A percentile compares a stretch with the other conserved stretches of the same genome.
These are phyloP conservation scores for Colletotrichum sp. DNA, from an alignment of 2,329 filamentous ascomycete species.

Conservation along the genomic window DNA sequence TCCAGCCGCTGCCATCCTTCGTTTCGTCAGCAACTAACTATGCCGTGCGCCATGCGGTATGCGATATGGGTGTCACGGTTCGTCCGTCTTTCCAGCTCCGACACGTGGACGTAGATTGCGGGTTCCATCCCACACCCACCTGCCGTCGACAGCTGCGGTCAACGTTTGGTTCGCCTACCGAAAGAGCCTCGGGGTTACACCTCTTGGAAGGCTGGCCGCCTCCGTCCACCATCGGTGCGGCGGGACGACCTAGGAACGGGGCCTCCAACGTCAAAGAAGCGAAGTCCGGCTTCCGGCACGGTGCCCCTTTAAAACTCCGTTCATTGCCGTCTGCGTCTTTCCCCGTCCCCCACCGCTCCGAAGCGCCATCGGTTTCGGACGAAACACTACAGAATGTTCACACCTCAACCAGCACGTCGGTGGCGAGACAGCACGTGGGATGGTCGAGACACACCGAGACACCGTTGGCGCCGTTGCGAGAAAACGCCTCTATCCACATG, in stretches of 20 bases:
- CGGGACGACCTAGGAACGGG: background rate
- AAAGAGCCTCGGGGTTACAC: background rate
- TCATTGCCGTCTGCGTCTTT: background rate
- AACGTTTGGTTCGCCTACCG: background rate
- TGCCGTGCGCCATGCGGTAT: background rate
- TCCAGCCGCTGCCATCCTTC: background rate
- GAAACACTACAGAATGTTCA: background rate
- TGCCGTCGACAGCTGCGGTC: background rate
- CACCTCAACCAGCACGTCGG: background rate
- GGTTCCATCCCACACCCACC: background rate
- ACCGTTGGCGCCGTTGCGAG: background rate
- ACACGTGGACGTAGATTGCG: background rate
- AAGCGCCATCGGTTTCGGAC: background rate
- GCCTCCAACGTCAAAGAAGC: background rate
- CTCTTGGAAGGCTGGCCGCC: background rate
- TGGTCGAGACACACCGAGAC: background rate
- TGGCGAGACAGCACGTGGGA: slow-evolving; percentile 6
- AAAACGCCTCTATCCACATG: background rate
- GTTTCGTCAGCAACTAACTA: background rate
- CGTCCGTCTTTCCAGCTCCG: background rate
- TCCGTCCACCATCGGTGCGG: background rate
- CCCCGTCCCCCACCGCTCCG: background rate
- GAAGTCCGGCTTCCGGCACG: background rate
- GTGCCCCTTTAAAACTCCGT: background rate
- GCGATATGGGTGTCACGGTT: background rate